Evolutionary conservation across 495 filamentous ascomycete species (phyloP).

Genomic region (Lasiosphaeriaceae sp.): DNA sequence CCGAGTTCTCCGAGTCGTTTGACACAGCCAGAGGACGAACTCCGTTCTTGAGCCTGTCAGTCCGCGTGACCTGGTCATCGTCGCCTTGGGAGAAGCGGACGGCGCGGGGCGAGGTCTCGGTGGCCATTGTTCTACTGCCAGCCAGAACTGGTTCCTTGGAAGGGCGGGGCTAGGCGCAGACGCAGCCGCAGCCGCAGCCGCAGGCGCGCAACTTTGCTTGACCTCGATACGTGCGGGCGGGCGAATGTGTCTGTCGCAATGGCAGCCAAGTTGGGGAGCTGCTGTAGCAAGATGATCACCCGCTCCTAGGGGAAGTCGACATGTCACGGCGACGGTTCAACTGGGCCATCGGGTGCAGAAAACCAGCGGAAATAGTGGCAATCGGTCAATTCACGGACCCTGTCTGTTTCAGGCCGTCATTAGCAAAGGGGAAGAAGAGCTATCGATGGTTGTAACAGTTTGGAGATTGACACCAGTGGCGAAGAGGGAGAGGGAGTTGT

Average conservation of each 20-base stretch:
- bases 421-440: background rate
- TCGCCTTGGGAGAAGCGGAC: conserved; percentile 50
- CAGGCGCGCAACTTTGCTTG: no score
- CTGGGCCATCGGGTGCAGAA: conserved; percentile 14
- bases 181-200: no score
- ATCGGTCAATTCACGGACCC: background rate
- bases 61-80: conserved; percentile 23
- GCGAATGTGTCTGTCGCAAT: no score
- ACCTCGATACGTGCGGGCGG: no score
- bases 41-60: conserved; percentile 34
- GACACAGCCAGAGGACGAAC: conserved; percentile 45
- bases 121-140: conserved; percentile 22
- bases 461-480: background rate
- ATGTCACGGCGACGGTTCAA: conserved; percentile 1
- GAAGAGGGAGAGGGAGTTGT: background rate
- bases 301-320: conserved; percentile 8
- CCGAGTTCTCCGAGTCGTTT: conserved; percentile 62
- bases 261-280: no score
- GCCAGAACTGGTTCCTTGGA: no score
- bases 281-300: conserved; percentile 7
- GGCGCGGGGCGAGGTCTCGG: conserved; percentile 46
- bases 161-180: background rate
- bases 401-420: background rate
- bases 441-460: background rate
- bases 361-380: background rate